These are phyloP conservation scores for Cucurbita moschata DNA, from an alignment of 306 rosid genomes.

Conservation along the genomic window DNA sequence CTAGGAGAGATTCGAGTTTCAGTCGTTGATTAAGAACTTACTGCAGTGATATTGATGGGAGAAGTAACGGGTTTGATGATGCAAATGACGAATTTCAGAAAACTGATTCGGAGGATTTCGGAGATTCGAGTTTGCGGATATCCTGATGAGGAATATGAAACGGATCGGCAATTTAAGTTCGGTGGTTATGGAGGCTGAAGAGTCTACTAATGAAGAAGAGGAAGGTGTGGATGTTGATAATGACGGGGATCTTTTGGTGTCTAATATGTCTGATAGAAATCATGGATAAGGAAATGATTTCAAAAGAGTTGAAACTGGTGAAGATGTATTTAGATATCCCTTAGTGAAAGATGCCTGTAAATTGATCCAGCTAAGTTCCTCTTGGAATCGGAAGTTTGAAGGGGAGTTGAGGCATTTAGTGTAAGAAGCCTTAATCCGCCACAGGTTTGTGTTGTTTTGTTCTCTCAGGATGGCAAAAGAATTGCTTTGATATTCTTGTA, in stretches of 20 bases:
- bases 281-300: constrained; percentile 7
- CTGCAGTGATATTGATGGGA: background rate
- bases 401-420: constrained; percentile 45
- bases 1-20: constrained; percentile 12
- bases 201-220: constrained; percentile 15
- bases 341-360: constrained; percentile 53
- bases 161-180: constrained; percentile 2
- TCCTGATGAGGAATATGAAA: constrained; percentile 7
- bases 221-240: constrained; percentile 15
- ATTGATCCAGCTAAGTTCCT: constrained; percentile 45
- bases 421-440: constrained; percentile 63
- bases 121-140: constrained; percentile 16
- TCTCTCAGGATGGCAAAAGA: constrained; percentile 56
- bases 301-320: constrained; percentile 37
- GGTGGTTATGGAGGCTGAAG: constrained; percentile 9
- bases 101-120: constrained; percentile 18
- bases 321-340: constrained; percentile 51
- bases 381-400: constrained; percentile 62
- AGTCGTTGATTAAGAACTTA: constrained; percentile 13
- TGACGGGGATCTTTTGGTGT: constrained; percentile 27
- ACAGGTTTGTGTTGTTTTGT: constrained; percentile 71
- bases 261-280: constrained; percentile 16
- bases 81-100: constrained; percentile 3
- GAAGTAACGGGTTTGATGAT: too few relatives aligned
- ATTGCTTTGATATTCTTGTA: constrained; percentile 63